A percentile compares a stretch with the other conserved stretches of the same genome.
Evolutionary conservation across 495 filamentous ascomycete species (phyloP).

Genomic region (Chlorociboria aeruginascens): DNA sequence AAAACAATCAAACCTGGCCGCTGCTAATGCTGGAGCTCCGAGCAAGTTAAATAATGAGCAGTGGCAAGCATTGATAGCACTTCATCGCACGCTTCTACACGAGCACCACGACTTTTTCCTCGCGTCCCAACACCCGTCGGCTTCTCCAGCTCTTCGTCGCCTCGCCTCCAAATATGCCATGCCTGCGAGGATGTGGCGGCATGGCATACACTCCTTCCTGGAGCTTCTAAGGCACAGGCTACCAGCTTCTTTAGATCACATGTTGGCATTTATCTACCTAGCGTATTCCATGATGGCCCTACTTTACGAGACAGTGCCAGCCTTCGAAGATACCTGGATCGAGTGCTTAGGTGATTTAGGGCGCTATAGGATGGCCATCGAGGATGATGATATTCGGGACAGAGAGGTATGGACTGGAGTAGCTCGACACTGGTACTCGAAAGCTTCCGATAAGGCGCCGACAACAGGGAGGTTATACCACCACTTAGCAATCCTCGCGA

Average conservation of each 20-base stretch:
- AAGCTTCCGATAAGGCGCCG: constrained; percentile 60
- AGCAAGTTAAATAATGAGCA: constrained; percentile 45
- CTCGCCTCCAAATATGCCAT: constrained; percentile 63
- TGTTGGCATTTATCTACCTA: constrained; percentile 71
- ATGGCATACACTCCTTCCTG: constrained; percentile 70
- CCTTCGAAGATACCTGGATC: constrained; percentile 79
- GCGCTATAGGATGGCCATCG: constrained; percentile 57
- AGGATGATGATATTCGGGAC: constrained; percentile 58
- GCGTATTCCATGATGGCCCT: constrained; percentile 75
- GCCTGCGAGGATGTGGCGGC: constrained; percentile 76
- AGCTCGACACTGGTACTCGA: constrained; percentile 69
- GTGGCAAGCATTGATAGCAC: constrained; percentile 60
- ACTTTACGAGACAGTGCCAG: constrained; percentile 60
- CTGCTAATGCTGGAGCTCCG: constrained; percentile 21
- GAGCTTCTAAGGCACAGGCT: constrained; percentile 59
- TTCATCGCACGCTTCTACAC: constrained; percentile 61
- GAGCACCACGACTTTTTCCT: constrained; percentile 79
- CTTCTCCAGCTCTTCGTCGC: constrained; percentile 41
- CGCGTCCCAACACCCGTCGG: constrained; percentile 62
- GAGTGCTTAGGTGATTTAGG: constrained; percentile 78
- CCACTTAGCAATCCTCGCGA: constrained; percentile 70
- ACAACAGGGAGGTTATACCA: constrained; percentile 68
- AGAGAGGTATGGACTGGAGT: constrained; percentile 71
- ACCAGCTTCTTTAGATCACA: constrained; percentile 61
- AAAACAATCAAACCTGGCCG: constrained; percentile 29